Base-by-base conservation (phyloP, 2,329 filamentous ascomycete genomes). In the Neofusicoccum ribis region DNA sequence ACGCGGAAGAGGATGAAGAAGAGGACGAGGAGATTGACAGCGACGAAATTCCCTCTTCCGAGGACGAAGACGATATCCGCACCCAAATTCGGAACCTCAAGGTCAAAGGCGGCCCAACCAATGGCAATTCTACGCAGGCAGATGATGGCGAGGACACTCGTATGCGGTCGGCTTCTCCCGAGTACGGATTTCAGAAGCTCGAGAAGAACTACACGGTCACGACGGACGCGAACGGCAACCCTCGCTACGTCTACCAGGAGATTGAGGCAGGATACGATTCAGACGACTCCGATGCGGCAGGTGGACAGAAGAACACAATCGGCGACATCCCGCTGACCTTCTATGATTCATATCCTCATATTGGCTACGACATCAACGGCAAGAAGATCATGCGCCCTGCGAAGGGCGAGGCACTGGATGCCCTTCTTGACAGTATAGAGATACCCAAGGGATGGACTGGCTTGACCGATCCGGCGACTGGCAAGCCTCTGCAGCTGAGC, bases 301-400 rank as follows among this genome's bases (percentile, higher is more conserved):
- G 87, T 64, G 56, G 39, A 9, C 87, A 89, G 34, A 84, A 84
- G 60, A 99, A 99, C 80, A 98, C 95, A 0, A 97, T 99, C 72
- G 96, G 95, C 70, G 85, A 98, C 75, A 99, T 99, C 67, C 92
- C 93, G 5, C 82, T 98, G 58, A 90, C 91, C 3, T 98, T 97
- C 80, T 99, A 99, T 82, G 95, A 99, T 77, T 91, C 92, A 41
- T 99, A 97, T 76, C 95, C 95, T 59, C 95, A 99, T 77, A 97
- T 99, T 75, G 95, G 95, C 66, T 99, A 99, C 80, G 92, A 97
- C 73, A 98, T 99, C 81, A 96, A 99, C 78, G 95, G 95, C 78
- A 97, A 96, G 85, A 96, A 91, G 79, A 97, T 99, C 69, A 91
- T 97, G 89, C 90, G 95, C 61, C 95, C 95, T 6, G 95, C 96